These are phyloP conservation scores for Elsinoe batatas DNA, from an alignment of 2,329 filamentous ascomycete genomes.

Conservation along the genomic window DNA sequence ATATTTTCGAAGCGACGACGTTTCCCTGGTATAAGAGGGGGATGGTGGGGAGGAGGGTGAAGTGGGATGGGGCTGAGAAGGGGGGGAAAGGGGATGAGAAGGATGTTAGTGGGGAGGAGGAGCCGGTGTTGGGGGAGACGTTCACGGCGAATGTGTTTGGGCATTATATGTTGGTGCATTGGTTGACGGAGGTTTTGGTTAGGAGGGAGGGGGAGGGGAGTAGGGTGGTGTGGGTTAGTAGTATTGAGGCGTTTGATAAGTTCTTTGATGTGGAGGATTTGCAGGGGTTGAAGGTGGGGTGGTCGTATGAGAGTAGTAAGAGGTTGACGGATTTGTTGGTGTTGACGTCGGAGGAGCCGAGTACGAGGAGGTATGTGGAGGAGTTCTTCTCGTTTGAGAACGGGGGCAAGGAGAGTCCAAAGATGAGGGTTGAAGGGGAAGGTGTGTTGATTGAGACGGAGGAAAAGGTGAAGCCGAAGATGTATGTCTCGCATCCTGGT, in stretches of 20 bases:
- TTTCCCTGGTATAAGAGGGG: slow-evolving; percentile 71
- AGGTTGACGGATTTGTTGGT: slow-evolving; percentile 73
- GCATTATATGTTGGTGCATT: slow-evolving; percentile 81
- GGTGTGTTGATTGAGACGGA: slow-evolving; percentile 20
- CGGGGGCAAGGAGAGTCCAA: slow-evolving; percentile 13
- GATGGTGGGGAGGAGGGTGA: slow-evolving; percentile 44
- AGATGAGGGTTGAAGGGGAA: slow-evolving; percentile 14
- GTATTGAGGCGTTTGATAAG: slow-evolving; percentile 57
- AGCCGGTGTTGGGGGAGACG: slow-evolving; percentile 63
- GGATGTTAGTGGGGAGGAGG: slow-evolving; percentile 23
- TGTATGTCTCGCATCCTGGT: slow-evolving; percentile 79
- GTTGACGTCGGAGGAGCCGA: slow-evolving; percentile 61
- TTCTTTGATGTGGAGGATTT: slow-evolving; percentile 59
- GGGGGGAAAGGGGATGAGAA: slow-evolving; percentile 16
- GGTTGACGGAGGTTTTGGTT: slow-evolving; percentile 63
- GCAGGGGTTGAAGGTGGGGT: slow-evolving; percentile 54
- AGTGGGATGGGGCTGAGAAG: slow-evolving; percentile 33
- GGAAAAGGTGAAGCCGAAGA: slow-evolving; percentile 39
- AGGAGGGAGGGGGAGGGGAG: slow-evolving; percentile 28
- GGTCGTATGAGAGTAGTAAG: slow-evolving; percentile 79
- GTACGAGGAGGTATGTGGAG: slow-evolving; percentile 47
- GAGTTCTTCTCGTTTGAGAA: slow-evolving; percentile 44
- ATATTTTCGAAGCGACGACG: slow-evolving; percentile 58
- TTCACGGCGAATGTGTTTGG: slow-evolving; percentile 93
- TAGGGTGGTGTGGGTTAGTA: slow-evolving; percentile 79